These are phyloP conservation scores for Musa schizocarpa DNA, from an alignment of 176 grass and related monocot species.

Conservation along the genomic window DNA sequence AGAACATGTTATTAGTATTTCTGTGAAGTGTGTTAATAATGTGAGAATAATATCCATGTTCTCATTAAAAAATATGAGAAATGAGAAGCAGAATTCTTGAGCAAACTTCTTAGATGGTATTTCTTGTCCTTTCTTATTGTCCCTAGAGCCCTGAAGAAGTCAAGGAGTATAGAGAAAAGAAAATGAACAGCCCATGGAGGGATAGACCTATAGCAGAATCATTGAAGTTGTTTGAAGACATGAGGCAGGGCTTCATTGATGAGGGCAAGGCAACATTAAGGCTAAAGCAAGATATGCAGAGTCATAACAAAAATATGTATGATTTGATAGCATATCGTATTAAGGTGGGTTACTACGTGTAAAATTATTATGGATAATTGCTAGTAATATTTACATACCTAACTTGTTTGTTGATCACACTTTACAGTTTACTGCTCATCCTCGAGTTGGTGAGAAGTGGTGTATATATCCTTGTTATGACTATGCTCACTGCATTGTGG, in stretches of 20 bases:
- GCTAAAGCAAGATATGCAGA: slow-evolving; percentile 99
- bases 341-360: slow-evolving; percentile 55
- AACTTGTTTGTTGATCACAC: slow-evolving; percentile 14
- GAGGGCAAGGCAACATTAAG: slow-evolving; percentile 81
- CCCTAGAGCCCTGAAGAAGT: slow-evolving; percentile 72
- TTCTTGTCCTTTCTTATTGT: neutral
- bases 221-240: slow-evolving; percentile 87
- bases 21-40: neutral
- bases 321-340: slow-evolving; percentile 97
- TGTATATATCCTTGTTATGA: slow-evolving; percentile 99
- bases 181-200: slow-evolving; percentile 95
- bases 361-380: neutral
- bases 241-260: slow-evolving; percentile 69
- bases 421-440: slow-evolving; percentile 81
- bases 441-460: slow-evolving; percentile 92
- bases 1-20: neutral
- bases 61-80: neutral
- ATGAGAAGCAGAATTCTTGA: neutral
- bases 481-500: slow-evolving; percentile 93
- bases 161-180: slow-evolving; percentile 92
- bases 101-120: neutral
- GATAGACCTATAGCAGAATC: slow-evolving; percentile 73
- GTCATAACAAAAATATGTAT: slow-evolving; percentile 95
- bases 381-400: neutral
- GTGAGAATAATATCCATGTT: neutral